Base-by-base conservation (phyloP, 2,329 filamentous ascomycete genomes). In the Penicillium crustosum region DNA sequence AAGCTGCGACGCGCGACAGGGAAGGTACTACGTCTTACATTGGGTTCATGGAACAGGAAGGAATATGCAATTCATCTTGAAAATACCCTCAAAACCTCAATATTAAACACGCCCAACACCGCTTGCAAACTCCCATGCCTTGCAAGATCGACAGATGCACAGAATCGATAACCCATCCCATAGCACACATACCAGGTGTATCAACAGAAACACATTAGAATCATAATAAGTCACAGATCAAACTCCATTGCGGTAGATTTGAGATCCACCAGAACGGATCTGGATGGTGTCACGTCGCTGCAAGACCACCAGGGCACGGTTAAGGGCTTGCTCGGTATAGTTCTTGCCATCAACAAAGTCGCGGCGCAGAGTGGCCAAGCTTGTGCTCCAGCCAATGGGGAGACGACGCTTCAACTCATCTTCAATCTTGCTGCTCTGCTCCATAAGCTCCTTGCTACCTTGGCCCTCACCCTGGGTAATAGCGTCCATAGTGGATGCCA, bases 401-500 rank as follows among this genome's bases (percentile, higher is more conserved):
- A 99, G 79, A 27, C 93, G 84, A 57, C 91, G 85, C 77, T 91
- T 88, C 51, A 99, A 80, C 79, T 97, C 94, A 17, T 91, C 86
- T 77, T 97, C 94, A 6, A 97, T 85, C 67, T 91, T 91, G 64
- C 83, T 82, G 6, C 91, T 90, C 74, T 97, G 94, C 50, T 96
- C 91, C 76, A 95, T 93, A 55, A 97, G 80, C 76, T 97, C 93
- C 61, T 91, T 89, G 70, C 88, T 92, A 38, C 90, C 91, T 66
- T 90, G 86, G 62, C 88, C 90, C 65, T 89, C 88, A 59, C 93
- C 93, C 69, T 96, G 91, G 59, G 91, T 93, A 56, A 97, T 92
- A 8, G 94, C 94, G 70, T 99, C 93, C 94, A 99, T 97, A 57
- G 94, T 99, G 4, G 89, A 93, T 64, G 93, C 94, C 31, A 99